Conservation (phyloP, 768 basidiomycete species). For the Trichaptum fuscoviolaceum region DNA sequence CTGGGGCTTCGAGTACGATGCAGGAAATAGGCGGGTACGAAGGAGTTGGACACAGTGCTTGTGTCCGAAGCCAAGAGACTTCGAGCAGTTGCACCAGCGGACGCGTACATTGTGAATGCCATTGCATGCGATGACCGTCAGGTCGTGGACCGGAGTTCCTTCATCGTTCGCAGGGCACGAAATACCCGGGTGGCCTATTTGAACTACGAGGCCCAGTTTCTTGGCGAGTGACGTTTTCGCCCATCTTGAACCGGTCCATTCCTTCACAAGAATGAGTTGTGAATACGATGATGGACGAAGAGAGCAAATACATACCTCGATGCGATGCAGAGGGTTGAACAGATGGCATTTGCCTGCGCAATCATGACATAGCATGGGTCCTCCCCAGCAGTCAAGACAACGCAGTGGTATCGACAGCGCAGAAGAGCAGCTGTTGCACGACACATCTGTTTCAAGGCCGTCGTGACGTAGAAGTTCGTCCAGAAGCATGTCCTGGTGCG, state of each 20-base stretch:
- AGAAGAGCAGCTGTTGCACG: not conserved
- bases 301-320: not conserved
- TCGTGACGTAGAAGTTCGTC: constrained; percentile 1
- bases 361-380: not conserved
- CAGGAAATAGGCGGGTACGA: constrained; percentile 15
- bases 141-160: not conserved
- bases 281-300: not conserved
- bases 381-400: not conserved
- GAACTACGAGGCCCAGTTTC: not conserved
- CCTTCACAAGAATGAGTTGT: not conserved
- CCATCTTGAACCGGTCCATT: not conserved
- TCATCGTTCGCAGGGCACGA: not conserved
- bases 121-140: constrained; percentile 12
- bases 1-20: constrained; percentile 11
- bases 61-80: not conserved
- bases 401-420: not conserved
- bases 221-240: not conserved
- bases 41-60: constrained; percentile 3
- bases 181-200: not conserved
- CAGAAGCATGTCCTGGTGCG: not conserved
- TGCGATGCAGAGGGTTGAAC: not conserved
- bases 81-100: constrained; percentile 12
- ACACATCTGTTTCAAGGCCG: not conserved
- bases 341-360: not conserved
- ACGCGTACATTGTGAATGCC: constrained; percentile 13